Conservation (phyloP, 2,329 filamentous ascomycete genomes). For the Xylariaceae sp. region DNA sequence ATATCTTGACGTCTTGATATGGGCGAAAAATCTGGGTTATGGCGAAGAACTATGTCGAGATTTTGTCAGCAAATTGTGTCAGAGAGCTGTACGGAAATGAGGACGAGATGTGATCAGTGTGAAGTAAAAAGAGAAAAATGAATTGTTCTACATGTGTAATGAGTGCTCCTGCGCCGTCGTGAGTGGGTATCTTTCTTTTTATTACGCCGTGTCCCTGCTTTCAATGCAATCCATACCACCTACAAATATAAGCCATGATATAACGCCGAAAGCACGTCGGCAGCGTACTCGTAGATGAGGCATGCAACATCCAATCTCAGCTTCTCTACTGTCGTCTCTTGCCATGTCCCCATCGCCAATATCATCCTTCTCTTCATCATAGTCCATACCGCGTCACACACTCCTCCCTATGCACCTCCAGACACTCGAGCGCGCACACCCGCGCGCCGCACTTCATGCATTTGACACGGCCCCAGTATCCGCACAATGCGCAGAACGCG, state of each 20-base stretch:
- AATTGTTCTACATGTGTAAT: background rate
- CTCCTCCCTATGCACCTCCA: constrained; percentile 66
- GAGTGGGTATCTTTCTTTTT: constrained; percentile 13
- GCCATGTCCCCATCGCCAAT: background rate
- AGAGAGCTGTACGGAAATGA: background rate
- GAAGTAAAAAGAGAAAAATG: background rate
- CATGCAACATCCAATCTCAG: background rate
- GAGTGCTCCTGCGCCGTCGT: constrained; percentile 2
- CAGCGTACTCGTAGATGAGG: background rate
- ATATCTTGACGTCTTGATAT: too few relatives aligned
- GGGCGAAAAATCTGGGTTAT: background rate
- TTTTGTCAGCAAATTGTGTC: background rate
- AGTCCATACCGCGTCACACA: constrained; percentile 61
- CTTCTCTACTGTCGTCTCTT: background rate
- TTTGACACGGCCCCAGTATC: constrained; percentile 72
- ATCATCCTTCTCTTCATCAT: constrained; percentile 21
- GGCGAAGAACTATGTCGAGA: too few relatives aligned
- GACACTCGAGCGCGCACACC: constrained; percentile 72
- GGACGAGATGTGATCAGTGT: background rate
- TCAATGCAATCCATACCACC: constrained; percentile 1
- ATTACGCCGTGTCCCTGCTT: constrained; percentile 6
- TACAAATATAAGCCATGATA: background rate
- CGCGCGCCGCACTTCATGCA: constrained; percentile 74
- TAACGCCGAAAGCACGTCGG: background rate
- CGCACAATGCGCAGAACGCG: constrained; percentile 72